Percentiles rank a stretch among this genome's conserved stretches.
Evolutionary conservation across 257 asterid genomes (phyloP).

Genomic region (Gentiana straminea): DNA sequence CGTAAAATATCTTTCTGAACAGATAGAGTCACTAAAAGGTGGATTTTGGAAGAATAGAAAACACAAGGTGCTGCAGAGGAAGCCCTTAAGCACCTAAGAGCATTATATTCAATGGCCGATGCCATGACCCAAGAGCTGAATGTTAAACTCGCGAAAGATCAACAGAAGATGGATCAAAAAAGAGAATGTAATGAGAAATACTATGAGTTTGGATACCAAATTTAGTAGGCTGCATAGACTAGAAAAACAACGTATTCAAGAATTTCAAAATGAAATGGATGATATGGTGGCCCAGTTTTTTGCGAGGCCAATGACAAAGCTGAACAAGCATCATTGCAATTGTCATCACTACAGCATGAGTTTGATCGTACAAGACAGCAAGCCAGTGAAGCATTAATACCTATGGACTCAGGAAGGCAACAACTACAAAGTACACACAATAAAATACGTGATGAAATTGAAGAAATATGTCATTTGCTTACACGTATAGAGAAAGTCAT

Average conservation of each 20-base stretch:
- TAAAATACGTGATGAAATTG: no score
- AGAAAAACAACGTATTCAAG: conserved; percentile 96
- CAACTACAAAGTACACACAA: no score
- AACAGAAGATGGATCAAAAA: conserved; percentile 85
- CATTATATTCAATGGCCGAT: no score
- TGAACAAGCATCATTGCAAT: no score
- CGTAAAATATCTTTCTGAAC: conserved; percentile 37
- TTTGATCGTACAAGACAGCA: no score
- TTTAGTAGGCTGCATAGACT: conserved; percentile 79
- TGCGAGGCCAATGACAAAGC: conserved; percentile 64
- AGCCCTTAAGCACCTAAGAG: conserved; percentile 67
- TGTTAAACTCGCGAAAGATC: conserved; percentile 82
- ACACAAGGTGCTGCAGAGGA: conserved; percentile 82
- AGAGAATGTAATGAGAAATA: conserved; percentile 84
- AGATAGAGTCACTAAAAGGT: conserved; percentile 55
- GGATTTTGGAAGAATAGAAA: conserved; percentile 71
- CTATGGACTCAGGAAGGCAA: conserved; percentile 85
- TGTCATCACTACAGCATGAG: no score
- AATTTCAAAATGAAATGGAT: no score
- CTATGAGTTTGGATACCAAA: conserved; percentile 79
- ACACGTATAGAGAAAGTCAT: no score
- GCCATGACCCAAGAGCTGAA: no score
- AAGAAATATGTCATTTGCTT: no score
- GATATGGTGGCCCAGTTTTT: conserved; percentile 70
- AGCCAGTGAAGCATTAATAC: conserved; percentile 86